These are phyloP conservation scores for Lactarius sp. DNA, from an alignment of 768 basidiomycete species.

Conservation along the genomic window DNA sequence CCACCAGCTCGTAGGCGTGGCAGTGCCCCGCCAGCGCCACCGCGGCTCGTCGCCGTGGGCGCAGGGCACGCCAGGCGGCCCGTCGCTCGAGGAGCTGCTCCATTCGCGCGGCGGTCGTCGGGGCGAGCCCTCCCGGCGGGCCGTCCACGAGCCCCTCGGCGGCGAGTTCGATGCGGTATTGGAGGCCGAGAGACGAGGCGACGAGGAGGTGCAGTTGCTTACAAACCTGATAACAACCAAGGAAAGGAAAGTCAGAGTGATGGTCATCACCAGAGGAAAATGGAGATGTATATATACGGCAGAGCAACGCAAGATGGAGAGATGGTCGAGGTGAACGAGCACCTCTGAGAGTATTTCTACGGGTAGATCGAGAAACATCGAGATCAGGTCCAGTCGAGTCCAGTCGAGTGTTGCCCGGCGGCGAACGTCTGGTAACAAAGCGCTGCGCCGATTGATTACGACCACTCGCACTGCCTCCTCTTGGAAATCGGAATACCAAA, in stretches of 20 bases:
- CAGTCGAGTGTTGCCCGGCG: too few species aligned
- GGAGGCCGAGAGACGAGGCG: constrained; percentile 28
- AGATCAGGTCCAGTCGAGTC: not conserved
- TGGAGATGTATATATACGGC: not conserved
- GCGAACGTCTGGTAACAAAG: too few species aligned
- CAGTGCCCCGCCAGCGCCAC: constrained; percentile 37
- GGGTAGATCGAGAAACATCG: constrained; percentile 14
- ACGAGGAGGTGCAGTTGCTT: constrained; percentile 25
- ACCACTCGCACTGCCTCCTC: too few species aligned
- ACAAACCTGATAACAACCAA: constrained; percentile 28
- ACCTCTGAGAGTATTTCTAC: constrained; percentile 19
- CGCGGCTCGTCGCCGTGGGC: constrained; percentile 28
- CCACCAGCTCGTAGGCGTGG: constrained; percentile 57
- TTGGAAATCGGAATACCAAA: not conserved
- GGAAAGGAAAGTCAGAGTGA: not conserved
- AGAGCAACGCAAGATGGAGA: constrained; percentile 6
- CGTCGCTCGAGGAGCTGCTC: constrained; percentile 35
- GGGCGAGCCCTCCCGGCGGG: not conserved
- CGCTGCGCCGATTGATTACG: too few species aligned
- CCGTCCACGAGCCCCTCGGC: constrained; percentile 32
- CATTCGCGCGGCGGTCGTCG: constrained; percentile 34
- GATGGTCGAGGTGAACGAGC: constrained; percentile 3
- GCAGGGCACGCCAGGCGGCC: constrained; percentile 34
- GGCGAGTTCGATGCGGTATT: constrained; percentile 33
- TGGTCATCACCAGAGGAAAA: not conserved